These are phyloP conservation scores for Herpetomonas tarakana DNA, from an alignment of 208 protist genomes.

Conservation along the genomic window DNA sequence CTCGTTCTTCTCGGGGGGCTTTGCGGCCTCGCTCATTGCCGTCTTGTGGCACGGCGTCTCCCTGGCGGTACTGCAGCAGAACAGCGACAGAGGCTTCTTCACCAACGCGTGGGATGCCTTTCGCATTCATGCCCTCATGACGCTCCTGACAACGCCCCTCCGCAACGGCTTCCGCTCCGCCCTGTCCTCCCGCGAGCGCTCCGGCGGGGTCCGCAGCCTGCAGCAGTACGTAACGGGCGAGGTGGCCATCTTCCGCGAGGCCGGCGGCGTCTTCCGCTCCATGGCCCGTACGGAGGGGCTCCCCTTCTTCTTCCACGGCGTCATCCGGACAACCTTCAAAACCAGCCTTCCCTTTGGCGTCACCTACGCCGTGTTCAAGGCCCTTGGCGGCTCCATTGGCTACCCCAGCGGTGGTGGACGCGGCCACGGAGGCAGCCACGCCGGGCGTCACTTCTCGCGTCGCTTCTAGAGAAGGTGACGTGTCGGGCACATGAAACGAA, in stretches of 20 bases:
- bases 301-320: constrained; percentile 78
- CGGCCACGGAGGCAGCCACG: constrained; percentile 19
- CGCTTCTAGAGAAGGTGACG: constrained; percentile 10
- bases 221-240: constrained; percentile 58
- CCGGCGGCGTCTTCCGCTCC: constrained; percentile 43
- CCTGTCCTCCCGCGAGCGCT: constrained; percentile 54
- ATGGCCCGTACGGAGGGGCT: constrained; percentile 59
- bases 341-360: constrained; percentile 83
- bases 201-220: constrained; percentile 61
- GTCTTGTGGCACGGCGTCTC: constrained; percentile 71
- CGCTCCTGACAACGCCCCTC: constrained; percentile 72
- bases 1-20: constrained; percentile 71
- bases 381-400: constrained; percentile 70
- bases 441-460: constrained; percentile 36
- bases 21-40: constrained; percentile 52
- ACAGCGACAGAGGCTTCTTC: constrained; percentile 29
- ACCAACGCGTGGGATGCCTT: constrained; percentile 63
- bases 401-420: constrained; percentile 19
- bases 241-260: constrained; percentile 68
- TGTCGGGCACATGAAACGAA: background rate
- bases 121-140: constrained; percentile 75
- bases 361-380: constrained; percentile 69
- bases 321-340: constrained; percentile 77
- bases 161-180: constrained; percentile 83
- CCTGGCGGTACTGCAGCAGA: constrained; percentile 57